Percentiles rank a stretch among this genome's conserved stretches.
These are phyloP conservation scores for Gastrolobium bilobum DNA, from an alignment of 306 rosid genomes.

Conservation along the genomic window DNA sequence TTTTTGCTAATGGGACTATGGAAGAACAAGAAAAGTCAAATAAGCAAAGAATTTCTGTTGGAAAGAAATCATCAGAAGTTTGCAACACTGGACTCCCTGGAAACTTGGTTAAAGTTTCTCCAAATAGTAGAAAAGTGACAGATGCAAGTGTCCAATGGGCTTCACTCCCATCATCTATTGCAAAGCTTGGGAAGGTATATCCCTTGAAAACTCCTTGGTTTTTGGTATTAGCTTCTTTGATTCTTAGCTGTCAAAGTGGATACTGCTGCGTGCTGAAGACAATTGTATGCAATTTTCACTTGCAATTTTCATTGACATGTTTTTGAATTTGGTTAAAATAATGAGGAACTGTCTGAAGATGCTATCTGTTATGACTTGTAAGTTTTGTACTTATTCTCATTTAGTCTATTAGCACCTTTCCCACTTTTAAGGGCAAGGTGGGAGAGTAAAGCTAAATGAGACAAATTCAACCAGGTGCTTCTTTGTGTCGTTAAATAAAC, in stretches of 20 bases:
- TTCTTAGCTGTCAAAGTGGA: slow-evolving; percentile 22
- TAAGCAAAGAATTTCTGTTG: slow-evolving; percentile 63
- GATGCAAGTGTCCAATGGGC: slow-evolving; percentile 86
- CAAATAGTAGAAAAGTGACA: slow-evolving; percentile 69
- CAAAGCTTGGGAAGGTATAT: slow-evolving; percentile 95
- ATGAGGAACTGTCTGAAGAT: neutral
- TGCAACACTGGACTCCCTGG: slow-evolving; percentile 69
- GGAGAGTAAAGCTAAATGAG: slow-evolving; percentile 12
- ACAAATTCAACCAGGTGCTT: slow-evolving; percentile 17
- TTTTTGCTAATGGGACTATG: slow-evolving; percentile 60
- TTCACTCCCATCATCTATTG: slow-evolving; percentile 85
- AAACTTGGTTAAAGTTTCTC: slow-evolving; percentile 79
- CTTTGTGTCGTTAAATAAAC: neutral
- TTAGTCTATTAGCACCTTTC: neutral
- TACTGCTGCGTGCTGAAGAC: slow-evolving; percentile 18
- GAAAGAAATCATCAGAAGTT: slow-evolving; percentile 76
- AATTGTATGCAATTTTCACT: slow-evolving; percentile 12
- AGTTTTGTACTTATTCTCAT: slow-evolving; percentile 7
- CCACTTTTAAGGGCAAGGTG: neutral
- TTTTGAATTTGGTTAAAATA: slow-evolving; percentile 1
- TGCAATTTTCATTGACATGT: slow-evolving; percentile 36
- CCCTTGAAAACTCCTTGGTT: slow-evolving; percentile 31
- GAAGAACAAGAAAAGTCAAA: slow-evolving; percentile 68
- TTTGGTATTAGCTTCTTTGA: slow-evolving; percentile 18
- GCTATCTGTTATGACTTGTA: neutral